Evolutionary conservation across 2,329 filamentous ascomycete genomes (phyloP).

Genomic region (Phoma herbarum): DNA sequence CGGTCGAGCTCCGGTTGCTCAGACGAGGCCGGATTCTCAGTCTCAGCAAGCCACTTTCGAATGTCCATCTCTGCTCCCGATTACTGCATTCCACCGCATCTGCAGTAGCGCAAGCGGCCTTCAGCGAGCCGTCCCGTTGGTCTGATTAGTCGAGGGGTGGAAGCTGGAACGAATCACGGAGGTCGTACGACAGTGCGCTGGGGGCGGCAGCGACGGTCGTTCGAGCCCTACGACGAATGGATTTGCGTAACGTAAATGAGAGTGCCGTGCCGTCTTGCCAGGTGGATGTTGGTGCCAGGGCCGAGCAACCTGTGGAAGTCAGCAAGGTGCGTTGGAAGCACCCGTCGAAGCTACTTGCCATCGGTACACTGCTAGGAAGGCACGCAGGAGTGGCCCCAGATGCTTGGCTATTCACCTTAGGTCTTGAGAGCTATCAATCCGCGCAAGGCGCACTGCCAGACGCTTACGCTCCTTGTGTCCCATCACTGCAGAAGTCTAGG

Average conservation of each 20-base stretch:
- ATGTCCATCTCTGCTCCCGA: conserved; percentile 53
- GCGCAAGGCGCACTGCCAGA: not conserved
- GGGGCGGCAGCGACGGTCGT: conserved; percentile 27
- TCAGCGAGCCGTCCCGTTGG: conserved; percentile 34
- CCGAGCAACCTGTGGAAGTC: not conserved
- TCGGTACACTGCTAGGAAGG: conserved; percentile 1
- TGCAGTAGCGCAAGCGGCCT: conserved; percentile 4
- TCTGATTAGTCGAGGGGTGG: not conserved
- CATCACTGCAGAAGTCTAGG: not conserved
- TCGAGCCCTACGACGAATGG: conserved; percentile 26
- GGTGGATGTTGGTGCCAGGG: not conserved
- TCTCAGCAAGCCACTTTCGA: conserved; percentile 55
- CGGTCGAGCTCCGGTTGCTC: conserved; percentile 31
- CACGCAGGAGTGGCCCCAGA: conserved; percentile 1
- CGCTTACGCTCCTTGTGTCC: not conserved
- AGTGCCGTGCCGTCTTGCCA: conserved; percentile 1
- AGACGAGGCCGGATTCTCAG: conserved; percentile 44
- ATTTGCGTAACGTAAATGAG: conserved; percentile 36
- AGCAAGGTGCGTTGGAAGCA: conserved; percentile 4
- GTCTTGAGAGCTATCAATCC: not conserved
- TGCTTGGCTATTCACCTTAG: not conserved
- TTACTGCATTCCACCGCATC: conserved; percentile 13
- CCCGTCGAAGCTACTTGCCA: conserved; percentile 1
- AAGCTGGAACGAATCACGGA: not conserved
- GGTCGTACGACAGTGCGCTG: conserved; percentile 39